Evolutionary conservation across 495 filamentous ascomycete genomes (phyloP).

Genomic region (Staphylotrichum longicolle): DNA sequence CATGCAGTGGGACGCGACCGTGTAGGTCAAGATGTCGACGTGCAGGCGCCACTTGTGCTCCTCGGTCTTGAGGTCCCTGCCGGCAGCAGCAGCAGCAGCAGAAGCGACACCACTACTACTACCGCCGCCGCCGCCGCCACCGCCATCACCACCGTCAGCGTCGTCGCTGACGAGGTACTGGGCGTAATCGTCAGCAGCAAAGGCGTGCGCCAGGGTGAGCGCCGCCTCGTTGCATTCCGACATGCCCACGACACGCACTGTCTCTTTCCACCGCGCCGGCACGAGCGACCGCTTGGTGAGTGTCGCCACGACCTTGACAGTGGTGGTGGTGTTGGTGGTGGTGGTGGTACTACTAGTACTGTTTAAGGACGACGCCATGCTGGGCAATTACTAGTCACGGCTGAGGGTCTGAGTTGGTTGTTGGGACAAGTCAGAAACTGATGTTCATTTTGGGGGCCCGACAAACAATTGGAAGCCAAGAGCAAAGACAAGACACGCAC

Average conservation of each 20-base stretch:
- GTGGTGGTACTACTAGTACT: constrained; percentile 10
- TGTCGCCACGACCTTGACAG: constrained; percentile 22
- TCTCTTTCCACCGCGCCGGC: constrained; percentile 45
- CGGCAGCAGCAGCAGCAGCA: too few relatives aligned
- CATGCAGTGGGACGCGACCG: constrained; percentile 67
- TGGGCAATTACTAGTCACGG: constrained; percentile 23
- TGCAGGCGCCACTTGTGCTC: constrained; percentile 73
- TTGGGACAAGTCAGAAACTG: neutral
- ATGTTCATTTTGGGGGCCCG: neutral
- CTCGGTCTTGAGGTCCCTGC: constrained; percentile 20
- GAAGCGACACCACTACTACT: too few relatives aligned
- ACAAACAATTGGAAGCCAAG: neutral
- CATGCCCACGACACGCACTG: constrained; percentile 58
- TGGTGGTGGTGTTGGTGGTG: neutral
- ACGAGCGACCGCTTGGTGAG: constrained; percentile 49
- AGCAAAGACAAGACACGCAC: neutral
- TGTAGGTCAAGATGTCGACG: constrained; percentile 67
- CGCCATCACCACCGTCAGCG: neutral
- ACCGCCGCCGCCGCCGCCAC: neutral
- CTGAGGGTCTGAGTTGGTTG: neutral
- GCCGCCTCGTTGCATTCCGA: constrained; percentile 66
- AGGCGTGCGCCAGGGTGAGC: constrained; percentile 67
- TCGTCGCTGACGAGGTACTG: constrained; percentile 61
- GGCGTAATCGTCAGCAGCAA: constrained; percentile 68
- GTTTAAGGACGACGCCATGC: constrained; percentile 29